Percentiles rank a stretch among this genome's conserved stretches.
Conservation (phyloP, 2,329 filamentous ascomycete species). For the Gaeumannomyces tritici region DNA sequence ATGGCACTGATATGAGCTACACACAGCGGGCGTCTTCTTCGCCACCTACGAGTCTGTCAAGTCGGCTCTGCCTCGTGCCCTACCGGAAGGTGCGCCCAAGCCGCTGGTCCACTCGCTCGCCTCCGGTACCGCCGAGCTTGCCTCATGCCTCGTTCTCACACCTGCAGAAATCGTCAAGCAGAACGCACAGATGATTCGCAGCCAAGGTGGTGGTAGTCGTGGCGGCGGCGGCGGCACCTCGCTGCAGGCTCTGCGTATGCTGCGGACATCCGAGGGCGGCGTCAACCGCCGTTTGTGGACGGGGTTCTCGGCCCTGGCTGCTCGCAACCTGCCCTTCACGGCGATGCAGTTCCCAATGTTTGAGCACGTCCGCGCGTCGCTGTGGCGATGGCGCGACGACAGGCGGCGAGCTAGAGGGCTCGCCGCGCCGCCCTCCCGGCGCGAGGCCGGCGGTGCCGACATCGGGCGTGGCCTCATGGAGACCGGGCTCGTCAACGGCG, state of each 20-base stretch:
- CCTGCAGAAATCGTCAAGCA: slow-evolving; percentile 90
- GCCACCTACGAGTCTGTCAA: slow-evolving; percentile 80
- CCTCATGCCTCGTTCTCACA: slow-evolving; percentile 77
- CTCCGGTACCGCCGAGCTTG: slow-evolving; percentile 69
- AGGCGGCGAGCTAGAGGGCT: slow-evolving; percentile 9
- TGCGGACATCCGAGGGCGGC: slow-evolving; percentile 36
- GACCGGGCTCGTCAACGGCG: slow-evolving; percentile 60
- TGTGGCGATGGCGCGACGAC: slow-evolving; percentile 30
- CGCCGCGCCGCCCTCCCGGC: slow-evolving; percentile 15
- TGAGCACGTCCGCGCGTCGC: slow-evolving; percentile 53
- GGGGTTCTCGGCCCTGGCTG: slow-evolving; percentile 74
- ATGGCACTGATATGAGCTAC: background rate
- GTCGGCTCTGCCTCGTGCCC: slow-evolving; percentile 41
- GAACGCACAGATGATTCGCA: slow-evolving; percentile 74
- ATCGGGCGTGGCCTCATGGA: slow-evolving; percentile 40
- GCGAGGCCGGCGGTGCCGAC: slow-evolving; percentile 5
- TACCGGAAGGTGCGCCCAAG: slow-evolving; percentile 44
- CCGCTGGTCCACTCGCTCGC: slow-evolving; percentile 64
- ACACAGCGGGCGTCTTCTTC: slow-evolving; percentile 72
- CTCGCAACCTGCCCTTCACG: slow-evolving; percentile 78
- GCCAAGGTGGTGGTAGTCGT: slow-evolving; percentile 1
- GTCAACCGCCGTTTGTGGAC: slow-evolving; percentile 48
- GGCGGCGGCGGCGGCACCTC: slow-evolving; percentile 28
- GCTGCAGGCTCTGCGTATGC: slow-evolving; percentile 36
- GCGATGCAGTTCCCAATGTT: slow-evolving; percentile 84